Evolutionary conservation across 116 monocot genomes (phyloP), one percentile per base, ranked within the genome.

Genomic region (Dioscorea cayenensis): DNA sequence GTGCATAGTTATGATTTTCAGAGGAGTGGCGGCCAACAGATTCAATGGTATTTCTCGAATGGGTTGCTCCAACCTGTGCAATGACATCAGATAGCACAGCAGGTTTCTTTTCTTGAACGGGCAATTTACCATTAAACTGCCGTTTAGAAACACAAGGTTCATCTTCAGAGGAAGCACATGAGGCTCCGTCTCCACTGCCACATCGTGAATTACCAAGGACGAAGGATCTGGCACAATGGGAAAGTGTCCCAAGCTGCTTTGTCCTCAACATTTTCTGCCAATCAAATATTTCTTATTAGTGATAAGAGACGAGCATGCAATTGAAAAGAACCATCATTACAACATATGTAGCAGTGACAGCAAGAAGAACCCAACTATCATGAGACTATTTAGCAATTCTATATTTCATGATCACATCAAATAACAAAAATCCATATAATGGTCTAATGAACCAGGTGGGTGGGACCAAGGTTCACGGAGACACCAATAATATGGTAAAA

Each of bases 171-270:
- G 83, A 85, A 70, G 86, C 72, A 66, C 75, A 90, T 70, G 86
- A 63, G 61, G 89, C 81, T 18, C 79, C 90, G 78, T 97, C 97
- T 29, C 78, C 68, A 70, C 72, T 83, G 22, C 85, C 73, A 71
- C 79, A 77, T 73, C 75, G 83, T 51, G 94, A 71, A 63, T 86
- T 86, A 72, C 77, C 85, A 64, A 91, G 77, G 75, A 87, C 83
- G 76, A 99, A 94, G 60, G 88, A 82, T 58, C 91, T 81, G 20
- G 99, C 90, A 82, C 83, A 85, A 37, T 99, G 90, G 4, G 99
- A 94, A 72, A 99, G 71, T n/a, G 86, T 81, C 49, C 84, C 75
- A 66, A 99, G 75, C 75, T 93, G 93, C 76, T 99, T 99, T 66
- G 94, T 59, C 72, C 90, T 88, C 72, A 99, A 81, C 99, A 99